Percentiles rank a stretch among this genome's conserved stretches.
These are phyloP conservation scores for Cryptococcus sp. DNA, from an alignment of 1,284 basidiomycete genomes.

Conservation along the genomic window DNA sequence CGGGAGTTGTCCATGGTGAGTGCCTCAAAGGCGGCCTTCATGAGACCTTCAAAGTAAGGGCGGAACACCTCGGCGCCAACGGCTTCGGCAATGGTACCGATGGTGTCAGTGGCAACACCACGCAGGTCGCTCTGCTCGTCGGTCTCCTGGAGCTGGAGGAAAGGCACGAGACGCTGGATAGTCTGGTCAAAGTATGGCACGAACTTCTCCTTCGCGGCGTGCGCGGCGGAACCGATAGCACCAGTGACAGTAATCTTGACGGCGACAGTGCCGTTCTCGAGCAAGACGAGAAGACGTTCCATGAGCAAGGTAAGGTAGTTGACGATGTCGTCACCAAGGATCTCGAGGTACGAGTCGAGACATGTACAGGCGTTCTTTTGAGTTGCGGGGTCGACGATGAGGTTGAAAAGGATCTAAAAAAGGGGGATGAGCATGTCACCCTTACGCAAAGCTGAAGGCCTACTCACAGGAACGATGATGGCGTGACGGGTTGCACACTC, in stretches of 20 bases:
- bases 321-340: conserved; percentile 80
- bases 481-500: conserved; percentile 84
- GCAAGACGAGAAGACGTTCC: conserved; percentile 86
- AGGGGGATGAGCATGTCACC: conserved; percentile 2
- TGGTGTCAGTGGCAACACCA: conserved; percentile 96
- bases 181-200: conserved; percentile 92
- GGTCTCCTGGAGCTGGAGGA: conserved; percentile 73
- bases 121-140: conserved; percentile 83
- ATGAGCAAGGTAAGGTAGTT: conserved; percentile 94
- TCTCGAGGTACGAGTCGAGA: conserved; percentile 94
- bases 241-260: conserved; percentile 97
- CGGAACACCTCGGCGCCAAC: conserved; percentile 93
- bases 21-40: conserved; percentile 92
- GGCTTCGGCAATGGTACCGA: conserved; percentile 97
- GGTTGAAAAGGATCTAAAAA: conserved; percentile 74
- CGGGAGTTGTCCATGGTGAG: conserved; percentile 81
- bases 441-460: neutral
- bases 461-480: conserved; percentile 77
- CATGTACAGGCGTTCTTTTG: conserved; percentile 93
- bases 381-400: conserved; percentile 84
- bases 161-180: conserved; percentile 82
- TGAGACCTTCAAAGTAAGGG: conserved; percentile 92
- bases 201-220: conserved; percentile 93
- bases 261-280: conserved; percentile 79
- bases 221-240: conserved; percentile 96